A percentile compares a stretch with the other conserved stretches of the same genome.
Evolutionary conservation across 805 yeast species (phyloP).

Genomic region (Metschnikowia cerradonensis): DNA sequence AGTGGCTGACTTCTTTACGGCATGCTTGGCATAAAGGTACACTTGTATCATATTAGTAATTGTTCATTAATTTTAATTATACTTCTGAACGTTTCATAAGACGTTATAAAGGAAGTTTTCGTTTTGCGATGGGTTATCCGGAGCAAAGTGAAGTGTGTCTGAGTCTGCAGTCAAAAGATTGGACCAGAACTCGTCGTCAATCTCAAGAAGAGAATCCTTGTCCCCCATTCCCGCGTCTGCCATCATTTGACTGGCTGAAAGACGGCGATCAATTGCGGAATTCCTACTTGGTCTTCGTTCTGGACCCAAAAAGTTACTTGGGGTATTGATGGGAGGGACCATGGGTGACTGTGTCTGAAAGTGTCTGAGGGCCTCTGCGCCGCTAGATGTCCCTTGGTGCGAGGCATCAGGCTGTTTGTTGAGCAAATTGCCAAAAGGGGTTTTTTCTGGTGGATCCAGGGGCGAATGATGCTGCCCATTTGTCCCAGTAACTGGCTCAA

Average conservation of each 20-base stretch:
- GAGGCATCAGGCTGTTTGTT: not conserved
- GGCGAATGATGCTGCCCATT: not conserved
- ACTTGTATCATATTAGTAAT: not conserved
- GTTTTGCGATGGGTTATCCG: slow-evolving; percentile 12
- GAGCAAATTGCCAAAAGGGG: not conserved
- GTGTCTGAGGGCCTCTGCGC: not conserved
- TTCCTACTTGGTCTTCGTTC: not conserved
- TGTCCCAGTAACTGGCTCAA: not conserved
- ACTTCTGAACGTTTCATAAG: not conserved
- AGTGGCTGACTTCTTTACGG: not conserved
- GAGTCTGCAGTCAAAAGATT: slow-evolving; percentile 42
- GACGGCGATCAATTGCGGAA: not conserved
- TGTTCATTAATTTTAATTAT: not conserved
- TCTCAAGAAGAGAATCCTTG: slow-evolving; percentile 44
- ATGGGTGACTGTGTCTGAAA: not conserved
- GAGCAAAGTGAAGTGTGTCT: slow-evolving; percentile 33
- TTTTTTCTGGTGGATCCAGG: not conserved
- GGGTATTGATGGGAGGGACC: not conserved
- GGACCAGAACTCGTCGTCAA: slow-evolving; percentile 72
- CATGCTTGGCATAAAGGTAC: not conserved
- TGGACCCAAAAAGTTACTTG: not conserved
- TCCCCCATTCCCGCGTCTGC: slow-evolving; percentile 4
- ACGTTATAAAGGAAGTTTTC: slow-evolving; percentile 14
- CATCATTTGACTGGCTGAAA: not conserved
- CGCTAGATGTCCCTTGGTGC: not conserved